Percentiles rank a stretch among this genome's conserved stretches.
These are phyloP conservation scores for Amanita rimosa DNA, from an alignment of 768 basidiomycete genomes.

Conservation along the genomic window DNA sequence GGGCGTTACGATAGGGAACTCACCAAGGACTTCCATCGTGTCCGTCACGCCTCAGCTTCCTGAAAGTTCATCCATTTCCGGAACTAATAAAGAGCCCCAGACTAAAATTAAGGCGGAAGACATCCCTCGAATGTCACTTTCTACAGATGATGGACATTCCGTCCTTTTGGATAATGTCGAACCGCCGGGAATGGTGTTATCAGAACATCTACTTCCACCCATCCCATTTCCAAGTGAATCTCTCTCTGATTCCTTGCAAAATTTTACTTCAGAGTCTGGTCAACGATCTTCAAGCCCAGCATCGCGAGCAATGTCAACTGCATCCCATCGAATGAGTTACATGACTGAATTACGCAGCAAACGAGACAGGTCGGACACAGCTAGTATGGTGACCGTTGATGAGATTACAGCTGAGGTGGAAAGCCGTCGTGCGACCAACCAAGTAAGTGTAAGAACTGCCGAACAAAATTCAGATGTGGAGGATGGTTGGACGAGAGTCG, in stretches of 20 bases:
- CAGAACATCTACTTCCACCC: slow-evolving; percentile 57
- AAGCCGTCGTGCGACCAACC: slow-evolving; percentile 48
- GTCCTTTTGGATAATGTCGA: slow-evolving; percentile 38
- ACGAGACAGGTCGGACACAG: slow-evolving; percentile 80
- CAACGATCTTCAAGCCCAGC: slow-evolving; percentile 19
- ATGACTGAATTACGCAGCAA: slow-evolving; percentile 75
- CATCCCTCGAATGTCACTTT: slow-evolving; percentile 64
- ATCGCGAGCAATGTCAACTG: slow-evolving; percentile 35
- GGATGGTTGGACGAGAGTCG: slow-evolving; percentile 59
- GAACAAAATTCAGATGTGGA: slow-evolving; percentile 3
- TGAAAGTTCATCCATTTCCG: slow-evolving; percentile 18
- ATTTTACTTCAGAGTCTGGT: slow-evolving; percentile 26
- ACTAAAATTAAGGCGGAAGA: slow-evolving; percentile 22
- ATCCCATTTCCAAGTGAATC: slow-evolving; percentile 73
- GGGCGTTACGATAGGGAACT: slow-evolving; percentile 26
- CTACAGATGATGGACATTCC: slow-evolving; percentile 60
- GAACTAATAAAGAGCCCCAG: slow-evolving; percentile 5
- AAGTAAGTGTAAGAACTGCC: slow-evolving; percentile 13
- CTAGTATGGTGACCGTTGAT: slow-evolving; percentile 89
- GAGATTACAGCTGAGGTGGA: slow-evolving; percentile 96
- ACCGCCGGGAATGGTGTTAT: slow-evolving; percentile 6
- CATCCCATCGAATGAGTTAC: slow-evolving; percentile 65
- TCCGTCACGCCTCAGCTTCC: slow-evolving; percentile 30
- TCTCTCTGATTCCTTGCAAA: slow-evolving; percentile 68
- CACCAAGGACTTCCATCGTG: slow-evolving; percentile 36